Percentiles rank a stretch among this genome's conserved stretches.
Evolutionary conservation across 2,329 filamentous ascomycete genomes (phyloP).

Genomic region (Claviceps fusiformis): DNA sequence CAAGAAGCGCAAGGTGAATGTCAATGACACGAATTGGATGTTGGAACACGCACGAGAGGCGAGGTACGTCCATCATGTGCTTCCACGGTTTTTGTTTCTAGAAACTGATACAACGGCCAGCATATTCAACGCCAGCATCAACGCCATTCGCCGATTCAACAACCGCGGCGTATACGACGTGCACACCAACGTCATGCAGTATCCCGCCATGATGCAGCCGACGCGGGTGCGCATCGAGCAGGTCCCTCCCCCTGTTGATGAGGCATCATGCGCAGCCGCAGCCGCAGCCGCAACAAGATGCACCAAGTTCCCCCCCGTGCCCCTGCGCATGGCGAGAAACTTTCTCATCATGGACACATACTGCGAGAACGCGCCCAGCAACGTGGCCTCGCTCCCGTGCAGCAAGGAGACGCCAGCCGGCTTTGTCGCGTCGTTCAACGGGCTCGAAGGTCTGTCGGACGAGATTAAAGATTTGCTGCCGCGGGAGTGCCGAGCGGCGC

Average conservation of each 20-base stretch:
- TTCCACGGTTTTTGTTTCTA: neutral
- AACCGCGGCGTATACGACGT: constrained; percentile 76
- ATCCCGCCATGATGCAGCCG: constrained; percentile 77
- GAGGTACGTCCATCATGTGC: constrained; percentile 44
- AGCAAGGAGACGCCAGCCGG: constrained; percentile 29
- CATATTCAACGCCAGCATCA: constrained; percentile 68
- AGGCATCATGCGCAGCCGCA: neutral
- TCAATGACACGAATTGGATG: constrained; percentile 95
- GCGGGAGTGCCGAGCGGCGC: constrained; percentile 56
- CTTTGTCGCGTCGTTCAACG: constrained; percentile 40
- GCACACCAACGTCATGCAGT: constrained; percentile 86
- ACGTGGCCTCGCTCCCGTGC: constrained; percentile 32
- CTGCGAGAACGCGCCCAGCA: constrained; percentile 36
- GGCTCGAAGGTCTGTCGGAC: constrained; percentile 48
- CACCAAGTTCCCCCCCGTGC: constrained; percentile 32
- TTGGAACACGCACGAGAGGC: constrained; percentile 85
- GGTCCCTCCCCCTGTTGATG: constrained; percentile 32
- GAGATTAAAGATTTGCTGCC: constrained; percentile 55
- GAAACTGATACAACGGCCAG: constrained; percentile 28
- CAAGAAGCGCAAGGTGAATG: constrained; percentile 74
- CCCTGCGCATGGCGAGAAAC: constrained; percentile 37
- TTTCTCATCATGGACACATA: constrained; percentile 42
- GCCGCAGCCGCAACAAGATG: constrained; percentile 6
- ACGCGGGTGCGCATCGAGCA: constrained; percentile 75
- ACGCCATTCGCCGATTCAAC: constrained; percentile 53